Evolutionary conservation across 2,329 filamentous ascomycete genomes (phyloP).

Genomic region (Fusarium dimerum): DNA sequence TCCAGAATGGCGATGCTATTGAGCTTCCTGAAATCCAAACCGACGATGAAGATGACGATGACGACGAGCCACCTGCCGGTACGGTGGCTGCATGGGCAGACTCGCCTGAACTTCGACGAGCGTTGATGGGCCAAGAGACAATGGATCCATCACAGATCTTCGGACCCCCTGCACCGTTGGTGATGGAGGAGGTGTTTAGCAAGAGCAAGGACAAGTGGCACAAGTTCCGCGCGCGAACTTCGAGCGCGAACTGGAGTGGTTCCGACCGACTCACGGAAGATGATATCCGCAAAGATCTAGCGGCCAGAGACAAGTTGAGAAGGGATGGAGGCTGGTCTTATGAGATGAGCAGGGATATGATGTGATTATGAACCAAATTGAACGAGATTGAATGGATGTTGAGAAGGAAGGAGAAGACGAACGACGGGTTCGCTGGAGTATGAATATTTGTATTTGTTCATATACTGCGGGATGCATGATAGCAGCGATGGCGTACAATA

Average conservation of each 20-base stretch:
- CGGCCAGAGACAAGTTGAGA: slow-evolving; percentile 75
- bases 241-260: slow-evolving; percentile 91
- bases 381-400: not conserved
- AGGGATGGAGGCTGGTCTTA: slow-evolving; percentile 86
- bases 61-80: slow-evolving; percentile 56
- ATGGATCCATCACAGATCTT: slow-evolving; percentile 86
- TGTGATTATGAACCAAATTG: slow-evolving; percentile 27
- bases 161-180: slow-evolving; percentile 81
- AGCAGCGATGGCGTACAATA: too few species aligned
- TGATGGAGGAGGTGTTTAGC: slow-evolving; percentile 95
- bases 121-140: slow-evolving; percentile 79
- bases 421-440: too few species aligned
- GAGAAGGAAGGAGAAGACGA: too few species aligned
- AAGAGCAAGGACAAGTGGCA: slow-evolving; percentile 83
- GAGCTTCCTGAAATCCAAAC: slow-evolving; percentile 94
- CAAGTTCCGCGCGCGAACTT: slow-evolving; percentile 87
- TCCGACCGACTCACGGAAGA: slow-evolving; percentile 83
- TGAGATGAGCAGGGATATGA: slow-evolving; percentile 53
- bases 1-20: slow-evolving; percentile 86
- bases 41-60: slow-evolving; percentile 86
- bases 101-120: slow-evolving; percentile 75
- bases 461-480: too few species aligned
- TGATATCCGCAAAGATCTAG: slow-evolving; percentile 78
- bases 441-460: too few species aligned
- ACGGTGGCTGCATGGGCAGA: slow-evolving; percentile 81